Evolutionary conservation across 1,284 basidiomycete genomes (phyloP), one percentile per base, ranked within the genome.

Genomic region (Austroboletus niveus): DNA sequence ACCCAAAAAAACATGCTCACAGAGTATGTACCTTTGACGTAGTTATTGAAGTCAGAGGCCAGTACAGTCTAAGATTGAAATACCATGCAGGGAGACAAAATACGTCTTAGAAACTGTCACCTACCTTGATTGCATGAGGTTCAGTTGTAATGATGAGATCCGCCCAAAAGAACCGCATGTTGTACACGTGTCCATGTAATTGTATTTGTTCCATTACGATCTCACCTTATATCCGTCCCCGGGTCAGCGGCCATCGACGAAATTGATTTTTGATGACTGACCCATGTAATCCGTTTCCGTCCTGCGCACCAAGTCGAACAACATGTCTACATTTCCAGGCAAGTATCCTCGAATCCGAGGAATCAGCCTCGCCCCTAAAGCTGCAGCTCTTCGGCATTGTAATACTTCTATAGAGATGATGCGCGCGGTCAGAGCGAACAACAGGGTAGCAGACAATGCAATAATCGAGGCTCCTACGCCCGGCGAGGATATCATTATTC

Each of bases 31-130:
- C 76, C 75, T 65, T 77, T 78, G 51, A 73, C 69, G 32, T 69
- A 77, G 58, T 66, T 72, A 5, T 61, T 48, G 54, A 78, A 78
- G 42, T 78, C 72, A 4, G 74, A 74, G 2, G 73, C 68, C 39
- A 77, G 55, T 5, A 77, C 65, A 6, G 61, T 49, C 73, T 76
- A 44, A 11, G 11, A 38, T 24, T 12, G 30, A 41, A 45, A 22
- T 11, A 15, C 42, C 10, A 15, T 41, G 5, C 17, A n/a, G 41
- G 14, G 3, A 36, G 11, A 32, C 2, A 3, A 29, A n/a, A 38
- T 0, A 10, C 24, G 17, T 1, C 14, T 24, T 24, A 38, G 39
- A 15, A 12, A 8, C n/a, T 8, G n/a, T 8, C 2, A 20, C 39
- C 6, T 8, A 54, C 61, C 48, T 64, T 62, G 48, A 64, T 64